Conservation (phyloP, 768 basidiomycete genomes). For the Tylopilus rubrobrunneus region DNA sequence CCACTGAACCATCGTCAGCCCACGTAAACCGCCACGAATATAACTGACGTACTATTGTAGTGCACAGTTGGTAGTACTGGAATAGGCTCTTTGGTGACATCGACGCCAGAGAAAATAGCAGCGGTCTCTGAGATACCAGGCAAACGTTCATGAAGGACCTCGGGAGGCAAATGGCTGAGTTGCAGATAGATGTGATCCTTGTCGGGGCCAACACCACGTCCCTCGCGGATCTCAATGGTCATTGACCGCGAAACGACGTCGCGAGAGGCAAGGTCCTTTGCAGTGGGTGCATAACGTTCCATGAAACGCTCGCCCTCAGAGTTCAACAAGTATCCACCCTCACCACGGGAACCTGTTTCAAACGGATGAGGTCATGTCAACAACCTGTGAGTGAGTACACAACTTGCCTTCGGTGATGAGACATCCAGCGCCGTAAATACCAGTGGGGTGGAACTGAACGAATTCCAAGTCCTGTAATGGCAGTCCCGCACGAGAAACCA, state of each 20-base stretch:
- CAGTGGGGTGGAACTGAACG: constrained; percentile 99
- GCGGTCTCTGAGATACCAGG: constrained; percentile 99
- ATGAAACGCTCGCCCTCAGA: constrained; percentile 99
- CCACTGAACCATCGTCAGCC: constrained; percentile 56
- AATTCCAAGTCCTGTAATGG: constrained; percentile 98
- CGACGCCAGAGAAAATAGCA: constrained; percentile 97
- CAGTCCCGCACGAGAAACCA: constrained; percentile 95
- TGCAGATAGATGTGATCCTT: constrained; percentile 97
- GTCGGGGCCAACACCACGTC: constrained; percentile 97
- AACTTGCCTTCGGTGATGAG: constrained; percentile 91
- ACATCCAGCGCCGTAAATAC: constrained; percentile 99
- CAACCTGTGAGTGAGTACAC: background rate
- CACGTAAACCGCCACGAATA: background rate
- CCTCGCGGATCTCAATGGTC: constrained; percentile 98
- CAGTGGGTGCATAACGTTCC: constrained; percentile 99
- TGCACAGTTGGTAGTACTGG: constrained; percentile 98
- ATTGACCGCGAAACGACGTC: constrained; percentile 99
- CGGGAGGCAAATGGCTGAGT: constrained; percentile 94
- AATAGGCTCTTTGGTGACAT: constrained; percentile 99
- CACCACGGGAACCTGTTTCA: constrained; percentile 85
- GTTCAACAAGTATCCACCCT: constrained; percentile 98
- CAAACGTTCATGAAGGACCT: constrained; percentile 92
- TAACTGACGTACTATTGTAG: constrained; percentile 80
- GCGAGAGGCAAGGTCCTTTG: constrained; percentile 98
- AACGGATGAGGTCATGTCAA: background rate